Base-by-base conservation (phyloP, 192 early-diverging fungal genomes). In the Phycomyces blakesleeanus region DNA sequence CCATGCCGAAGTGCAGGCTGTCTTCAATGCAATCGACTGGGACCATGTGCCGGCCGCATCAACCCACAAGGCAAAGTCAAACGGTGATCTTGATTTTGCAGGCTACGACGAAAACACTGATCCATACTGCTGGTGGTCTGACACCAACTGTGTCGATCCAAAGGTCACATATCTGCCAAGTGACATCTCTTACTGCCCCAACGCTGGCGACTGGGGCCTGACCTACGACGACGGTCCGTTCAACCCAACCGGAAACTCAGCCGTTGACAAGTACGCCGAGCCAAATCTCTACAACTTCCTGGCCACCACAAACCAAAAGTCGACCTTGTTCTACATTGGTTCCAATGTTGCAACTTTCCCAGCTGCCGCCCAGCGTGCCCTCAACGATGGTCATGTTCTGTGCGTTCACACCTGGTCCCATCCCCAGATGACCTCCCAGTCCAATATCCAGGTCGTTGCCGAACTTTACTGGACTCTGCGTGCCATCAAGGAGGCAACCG, bases 331-430 rank as follows among this genome's bases (percentile, higher is more conserved):
- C 22, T 71, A 61, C 51, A 72, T 76, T 61, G 74, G 74, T 6
- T 64, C 65, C 52, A 72, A 72, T 67, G 63, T 76, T 10, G 18
- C 71, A 0, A 59, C 52, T 16, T 71, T 44, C 29, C 74, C 74
- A 9, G 56, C 60, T 20, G 69, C 66, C 20, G 69, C 64, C 18
- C 40, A 47, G 4, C 42, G 64, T 21, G 71, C 71, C 7, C 39
- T 72, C 11, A 26, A 25, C 26, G 55, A 61, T 37, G 83, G 87
- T n/a, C 83, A 89, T 58, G 70, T 80, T 42, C 53, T 89, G 37
- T 80, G 73, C 25, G 76, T 76, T 22, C 87, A 63, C 34, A 87
- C 85, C 27, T 86, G 85, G 85, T 75, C 80, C 10, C 85, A 87
- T 51, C 29, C 59, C 21, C 8, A 69, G 8, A 69, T 88, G 62